phyloP scores from a whole-genome alignment of 2,329 filamentous ascomycete genomes.

The Thelonectria rubi region DNA sequence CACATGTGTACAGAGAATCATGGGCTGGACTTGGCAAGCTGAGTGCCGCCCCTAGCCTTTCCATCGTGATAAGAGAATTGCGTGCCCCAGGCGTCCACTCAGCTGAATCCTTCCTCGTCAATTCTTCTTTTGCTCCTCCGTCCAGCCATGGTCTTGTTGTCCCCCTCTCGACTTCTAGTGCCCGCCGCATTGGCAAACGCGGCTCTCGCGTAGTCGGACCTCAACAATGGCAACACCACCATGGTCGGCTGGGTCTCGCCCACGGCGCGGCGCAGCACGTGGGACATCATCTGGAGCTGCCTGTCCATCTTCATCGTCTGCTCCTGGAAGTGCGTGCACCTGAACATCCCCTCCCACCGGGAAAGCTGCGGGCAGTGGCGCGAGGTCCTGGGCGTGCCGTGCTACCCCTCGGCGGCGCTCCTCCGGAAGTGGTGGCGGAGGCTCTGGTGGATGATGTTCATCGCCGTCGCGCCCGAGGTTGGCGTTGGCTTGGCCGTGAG shows the following conservation, averaged over 20 bases:
- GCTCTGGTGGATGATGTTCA: background rate
- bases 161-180: too few species aligned
- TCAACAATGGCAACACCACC: background rate
- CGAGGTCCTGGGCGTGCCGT: background rate
- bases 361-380: background rate
- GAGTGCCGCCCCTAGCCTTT: too few species aligned
- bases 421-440: background rate
- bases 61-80: too few species aligned
- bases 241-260: slow-evolving; percentile 5
- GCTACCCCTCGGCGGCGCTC: background rate
- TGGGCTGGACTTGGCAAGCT: too few species aligned
- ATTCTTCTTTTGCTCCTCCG: too few species aligned
- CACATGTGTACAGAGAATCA: too few species aligned
- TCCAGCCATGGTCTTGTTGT: too few species aligned
- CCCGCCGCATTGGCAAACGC: too few species aligned
- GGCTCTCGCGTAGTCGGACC: too few species aligned
- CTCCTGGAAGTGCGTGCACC: slow-evolving; percentile 9
- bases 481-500: background rate
- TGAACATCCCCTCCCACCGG: background rate
- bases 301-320: slow-evolving; percentile 9
- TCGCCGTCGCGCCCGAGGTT: background rate
- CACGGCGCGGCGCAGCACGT: background rate
- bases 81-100: too few species aligned
- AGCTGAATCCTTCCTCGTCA: too few species aligned
- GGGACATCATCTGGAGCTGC: slow-evolving; percentile 11